Evolutionary conservation across 2,329 filamentous ascomycete genomes (phyloP), one percentile per base, ranked within the genome.

Genomic region (Epicoccum sorghinum): DNA sequence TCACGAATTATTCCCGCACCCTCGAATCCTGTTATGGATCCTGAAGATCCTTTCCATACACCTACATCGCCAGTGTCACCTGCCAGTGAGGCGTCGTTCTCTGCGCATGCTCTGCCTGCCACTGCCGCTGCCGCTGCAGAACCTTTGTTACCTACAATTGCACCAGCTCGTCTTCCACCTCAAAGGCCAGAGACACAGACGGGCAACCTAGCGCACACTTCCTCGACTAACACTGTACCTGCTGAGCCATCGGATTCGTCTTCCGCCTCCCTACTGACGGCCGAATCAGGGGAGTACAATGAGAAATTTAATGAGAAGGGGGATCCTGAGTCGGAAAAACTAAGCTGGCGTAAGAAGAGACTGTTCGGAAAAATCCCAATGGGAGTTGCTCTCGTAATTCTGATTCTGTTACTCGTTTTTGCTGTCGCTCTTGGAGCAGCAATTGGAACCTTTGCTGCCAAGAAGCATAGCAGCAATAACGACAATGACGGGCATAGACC

Each of bases 391-490:
- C 65, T 82, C 5, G 64, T 82, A 7, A 70, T 75, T 3, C 69
- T 80, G 7, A 63, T 81, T 3, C 67, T 84, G 49, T 59, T 83
- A 12, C 67, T 84, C 12, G 52, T 77, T 33, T 68, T 74, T 37
- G 79, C 79, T 37, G 77, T 78, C 29, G 75, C 81, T 25, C 74
- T 84, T 38, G 83, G 82, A 46, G 82, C 80, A 48, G 78, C 81
- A 5, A 79, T 85, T 62, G 83, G 83, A 4, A 81, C 81, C 33
- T 73, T 84, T 23, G 65, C 83, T 46, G 79, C 79, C 12, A 80
- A 79, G 33, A 67, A 71, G 46, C 58, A 63, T 13, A 63, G 27
- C 23, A 40, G 32, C 18, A 18, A 60, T 13, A 47, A 65, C 13
- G 43, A 57, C 27, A 39, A 60, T 9, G 53, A 65, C 23, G 32